Evolutionary conservation across 2,329 filamentous ascomycete species (phyloP).

Genomic region (Fusarium citri): DNA sequence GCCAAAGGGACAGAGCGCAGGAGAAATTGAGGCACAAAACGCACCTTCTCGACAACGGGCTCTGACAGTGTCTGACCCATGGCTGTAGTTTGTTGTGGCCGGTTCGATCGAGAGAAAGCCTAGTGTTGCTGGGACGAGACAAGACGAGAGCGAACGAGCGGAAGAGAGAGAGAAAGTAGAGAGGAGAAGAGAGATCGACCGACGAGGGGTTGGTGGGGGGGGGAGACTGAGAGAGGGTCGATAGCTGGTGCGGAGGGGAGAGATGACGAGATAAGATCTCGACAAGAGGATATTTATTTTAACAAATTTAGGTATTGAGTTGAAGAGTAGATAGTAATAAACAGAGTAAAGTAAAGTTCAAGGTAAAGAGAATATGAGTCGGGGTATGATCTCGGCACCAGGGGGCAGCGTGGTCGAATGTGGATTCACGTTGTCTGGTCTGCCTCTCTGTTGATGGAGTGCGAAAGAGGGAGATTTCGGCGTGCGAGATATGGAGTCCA

Average conservation of each 20-base stretch:
- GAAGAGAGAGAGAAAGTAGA: conserved; percentile 22
- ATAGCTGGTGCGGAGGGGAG: conserved; percentile 12
- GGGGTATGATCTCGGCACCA: conserved; percentile 38
- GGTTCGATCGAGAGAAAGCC: conserved; percentile 46
- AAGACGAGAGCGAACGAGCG: conserved; percentile 26
- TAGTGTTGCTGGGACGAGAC: conserved; percentile 37
- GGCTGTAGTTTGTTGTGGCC: conserved; percentile 45
- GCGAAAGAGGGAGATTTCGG: conserved; percentile 31
- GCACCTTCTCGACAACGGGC: conserved; percentile 98
- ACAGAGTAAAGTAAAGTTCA: conserved; percentile 1
- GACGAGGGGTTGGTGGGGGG: conserved; percentile 36
- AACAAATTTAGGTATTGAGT: conserved; percentile 8
- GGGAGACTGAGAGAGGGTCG: conserved; percentile 11
- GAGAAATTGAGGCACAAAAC: conserved; percentile 35
- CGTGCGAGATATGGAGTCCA: conserved; percentile 17
- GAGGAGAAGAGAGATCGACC: conserved; percentile 37
- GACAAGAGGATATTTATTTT: conserved; percentile 16
- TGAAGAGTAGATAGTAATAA: conserved; percentile 12
- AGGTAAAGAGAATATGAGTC: conserved; percentile 19
- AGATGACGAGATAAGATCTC: conserved; percentile 31
- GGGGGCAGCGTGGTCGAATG: conserved; percentile 32
- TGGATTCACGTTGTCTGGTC: conserved; percentile 29
- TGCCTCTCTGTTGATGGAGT: conserved; percentile 19
- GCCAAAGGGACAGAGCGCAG: not conserved
- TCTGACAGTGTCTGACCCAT: conserved; percentile 99